Conservation (phyloP, 768 basidiomycete genomes). For the Naganishia friedmannii region DNA sequence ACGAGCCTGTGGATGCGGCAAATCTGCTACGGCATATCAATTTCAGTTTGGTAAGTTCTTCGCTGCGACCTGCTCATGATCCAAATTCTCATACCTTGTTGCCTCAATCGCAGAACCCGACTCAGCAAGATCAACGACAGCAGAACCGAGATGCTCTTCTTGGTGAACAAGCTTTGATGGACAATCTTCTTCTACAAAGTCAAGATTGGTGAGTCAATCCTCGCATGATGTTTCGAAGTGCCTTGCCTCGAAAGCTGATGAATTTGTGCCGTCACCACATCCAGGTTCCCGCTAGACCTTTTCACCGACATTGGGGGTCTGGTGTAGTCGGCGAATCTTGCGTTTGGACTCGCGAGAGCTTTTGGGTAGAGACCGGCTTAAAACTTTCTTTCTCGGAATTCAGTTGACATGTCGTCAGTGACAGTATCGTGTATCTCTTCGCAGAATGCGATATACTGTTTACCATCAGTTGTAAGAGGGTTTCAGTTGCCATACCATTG, state of each 20-base stretch:
- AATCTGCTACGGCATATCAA: constrained; percentile 11
- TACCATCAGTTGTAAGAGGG: too few species aligned
- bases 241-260: background rate
- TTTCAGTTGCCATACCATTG: too few species aligned
- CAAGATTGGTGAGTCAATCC: constrained; percentile 7
- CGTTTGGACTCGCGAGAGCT: too few species aligned
- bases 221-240: too few species aligned
- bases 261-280: background rate
- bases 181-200: constrained; percentile 2
- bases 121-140: background rate
- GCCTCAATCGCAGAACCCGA: background rate
- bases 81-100: too few species aligned
- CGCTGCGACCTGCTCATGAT: background rate
- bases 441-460: too few species aligned
- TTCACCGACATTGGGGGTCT: constrained; percentile 5
- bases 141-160: constrained; percentile 1
- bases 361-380: too few species aligned
- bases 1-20: background rate
- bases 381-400: too few species aligned
- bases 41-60: constrained; percentile 1
- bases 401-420: too few species aligned
- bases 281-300: constrained; percentile 15
- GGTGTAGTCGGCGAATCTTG: background rate
- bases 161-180: constrained; percentile 14
- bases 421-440: too few species aligned